A percentile compares a stretch with the other conserved stretches of the same genome.
phyloP scores from a whole-genome alignment of 192 early-diverging fungal species.

The Podila horticola region DNA sequence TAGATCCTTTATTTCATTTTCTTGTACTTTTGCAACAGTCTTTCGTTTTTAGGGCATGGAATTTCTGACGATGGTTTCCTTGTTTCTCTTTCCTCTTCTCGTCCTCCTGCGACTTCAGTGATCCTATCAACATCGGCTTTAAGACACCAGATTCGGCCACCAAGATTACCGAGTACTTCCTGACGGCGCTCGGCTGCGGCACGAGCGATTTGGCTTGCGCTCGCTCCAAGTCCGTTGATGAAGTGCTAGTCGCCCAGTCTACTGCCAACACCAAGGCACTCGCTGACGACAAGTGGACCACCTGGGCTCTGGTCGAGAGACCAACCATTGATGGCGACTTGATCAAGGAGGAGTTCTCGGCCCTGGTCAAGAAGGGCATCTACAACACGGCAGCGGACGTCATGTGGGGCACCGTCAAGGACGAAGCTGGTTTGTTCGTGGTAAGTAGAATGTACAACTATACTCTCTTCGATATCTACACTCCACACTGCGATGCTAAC shows the following conservation, averaged over 20 bases:
- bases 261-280: slow-evolving; percentile 13
- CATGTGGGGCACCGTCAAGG: slow-evolving; percentile 29
- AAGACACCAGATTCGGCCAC: slow-evolving; percentile 10
- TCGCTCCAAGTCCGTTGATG: slow-evolving; percentile 3
- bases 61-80: no score
- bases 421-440: slow-evolving; percentile 37
- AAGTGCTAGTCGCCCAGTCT: slow-evolving; percentile 28
- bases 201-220: slow-evolving; percentile 16
- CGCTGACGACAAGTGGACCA: slow-evolving; percentile 23
- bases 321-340: slow-evolving; percentile 40
- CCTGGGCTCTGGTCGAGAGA: slow-evolving; percentile 12
- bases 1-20: no score
- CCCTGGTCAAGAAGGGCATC: slow-evolving; percentile 32
- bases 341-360: slow-evolving; percentile 37
- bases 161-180: slow-evolving; percentile 16
- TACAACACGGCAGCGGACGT: slow-evolving; percentile 47
- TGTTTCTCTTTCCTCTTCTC: no score
- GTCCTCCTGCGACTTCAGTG: slow-evolving; percentile 4
- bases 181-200: slow-evolving; percentile 6
- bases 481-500: no score
- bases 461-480: no score
- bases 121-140: slow-evolving; percentile 32
- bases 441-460: no score
- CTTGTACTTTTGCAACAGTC: no score
- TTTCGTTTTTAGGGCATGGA: no score